A percentile compares a stretch with the other conserved stretches of the same genome.
phyloP scores from a whole-genome alignment of 2,329 filamentous ascomycete species.

The Claviceps purpurea region DNA sequence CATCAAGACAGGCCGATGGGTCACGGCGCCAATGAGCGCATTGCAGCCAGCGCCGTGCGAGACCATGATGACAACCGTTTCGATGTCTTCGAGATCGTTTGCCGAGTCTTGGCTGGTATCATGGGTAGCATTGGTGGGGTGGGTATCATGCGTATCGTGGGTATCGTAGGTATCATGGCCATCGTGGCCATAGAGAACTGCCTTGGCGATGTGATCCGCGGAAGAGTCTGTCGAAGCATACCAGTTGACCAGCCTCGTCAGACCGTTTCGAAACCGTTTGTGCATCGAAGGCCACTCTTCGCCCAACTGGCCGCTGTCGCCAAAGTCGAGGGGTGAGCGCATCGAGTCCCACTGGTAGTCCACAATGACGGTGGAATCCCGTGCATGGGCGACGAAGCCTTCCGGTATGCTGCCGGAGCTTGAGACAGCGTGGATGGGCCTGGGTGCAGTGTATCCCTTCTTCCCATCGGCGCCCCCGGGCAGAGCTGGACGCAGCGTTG shows the following conservation, averaged over 20 bases:
- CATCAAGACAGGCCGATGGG: slow-evolving; percentile 78
- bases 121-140: too few species aligned
- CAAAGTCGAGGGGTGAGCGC: slow-evolving; percentile 64
- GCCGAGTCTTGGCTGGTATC: slow-evolving; percentile 21
- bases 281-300: slow-evolving; percentile 98
- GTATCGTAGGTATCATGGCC: slow-evolving; percentile 12
- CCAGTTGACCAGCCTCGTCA: slow-evolving; percentile 72
- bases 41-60: slow-evolving; percentile 96
- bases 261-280: slow-evolving; percentile 66
- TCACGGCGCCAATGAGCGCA: slow-evolving; percentile 82
- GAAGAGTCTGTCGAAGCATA: slow-evolving; percentile 49
- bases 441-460: slow-evolving; percentile 57
- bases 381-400: slow-evolving; percentile 81
- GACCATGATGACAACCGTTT: slow-evolving; percentile 74
- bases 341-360: slow-evolving; percentile 97
- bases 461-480: slow-evolving; percentile 15
- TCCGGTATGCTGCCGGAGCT: slow-evolving; percentile 67
- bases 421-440: slow-evolving; percentile 73
- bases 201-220: slow-evolving; percentile 36
- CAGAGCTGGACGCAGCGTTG: slow-evolving; percentile 21
- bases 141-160: too few species aligned
- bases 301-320: slow-evolving; percentile 72
- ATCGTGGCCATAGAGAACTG: neutral
- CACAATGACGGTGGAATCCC: slow-evolving; percentile 72
- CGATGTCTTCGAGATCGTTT: slow-evolving; percentile 42